A percentile compares a stretch with the other conserved stretches of the same genome.
These are phyloP conservation scores for Leccinum idahoense DNA, from an alignment of 1,284 basidiomycete species.

Conservation along the genomic window DNA sequence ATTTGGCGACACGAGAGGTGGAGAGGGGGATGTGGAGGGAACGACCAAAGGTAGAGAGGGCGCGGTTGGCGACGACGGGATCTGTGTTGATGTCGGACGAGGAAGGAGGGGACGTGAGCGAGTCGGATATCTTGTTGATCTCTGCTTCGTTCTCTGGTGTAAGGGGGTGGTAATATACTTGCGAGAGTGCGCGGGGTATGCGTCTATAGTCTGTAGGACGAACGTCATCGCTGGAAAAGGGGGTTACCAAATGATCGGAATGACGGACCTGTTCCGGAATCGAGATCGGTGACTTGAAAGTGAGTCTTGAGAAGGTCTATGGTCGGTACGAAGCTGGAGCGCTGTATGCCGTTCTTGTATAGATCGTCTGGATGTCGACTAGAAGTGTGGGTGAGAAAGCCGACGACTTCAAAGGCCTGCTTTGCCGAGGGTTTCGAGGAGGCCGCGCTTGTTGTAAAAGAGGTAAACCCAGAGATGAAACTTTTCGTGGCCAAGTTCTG, in stretches of 20 bases:
- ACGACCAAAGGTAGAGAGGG: constrained; percentile 87
- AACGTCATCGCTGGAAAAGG: neutral
- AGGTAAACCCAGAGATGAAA: constrained; percentile 58
- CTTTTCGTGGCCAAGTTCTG: constrained; percentile 36
- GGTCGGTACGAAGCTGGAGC: constrained; percentile 92
- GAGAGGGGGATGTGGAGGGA: constrained; percentile 76
- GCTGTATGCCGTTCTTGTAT: constrained; percentile 98
- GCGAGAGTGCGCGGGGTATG: constrained; percentile 82
- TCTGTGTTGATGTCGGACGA: constrained; percentile 25
- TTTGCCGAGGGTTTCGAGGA: constrained; percentile 48
- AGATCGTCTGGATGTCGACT: constrained; percentile 97
- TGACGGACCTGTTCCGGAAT: constrained; percentile 82
- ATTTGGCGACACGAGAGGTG: constrained; percentile 76
- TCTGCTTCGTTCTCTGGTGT: constrained; percentile 61
- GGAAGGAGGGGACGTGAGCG: constrained; percentile 51
- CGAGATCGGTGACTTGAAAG: constrained; percentile 86
- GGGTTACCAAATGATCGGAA: neutral
- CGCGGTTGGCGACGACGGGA: constrained; percentile 60
- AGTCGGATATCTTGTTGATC: constrained; percentile 79
- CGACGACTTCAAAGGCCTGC: constrained; percentile 34
- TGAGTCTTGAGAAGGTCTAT: constrained; percentile 89
- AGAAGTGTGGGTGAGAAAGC: constrained; percentile 5
- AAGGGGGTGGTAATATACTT: constrained; percentile 88
- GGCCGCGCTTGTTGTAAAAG: constrained; percentile 59
- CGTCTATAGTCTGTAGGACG: constrained; percentile 80